Conservation (phyloP, 495 filamentous ascomycete species). For the Sporormia fimetaria region DNA sequence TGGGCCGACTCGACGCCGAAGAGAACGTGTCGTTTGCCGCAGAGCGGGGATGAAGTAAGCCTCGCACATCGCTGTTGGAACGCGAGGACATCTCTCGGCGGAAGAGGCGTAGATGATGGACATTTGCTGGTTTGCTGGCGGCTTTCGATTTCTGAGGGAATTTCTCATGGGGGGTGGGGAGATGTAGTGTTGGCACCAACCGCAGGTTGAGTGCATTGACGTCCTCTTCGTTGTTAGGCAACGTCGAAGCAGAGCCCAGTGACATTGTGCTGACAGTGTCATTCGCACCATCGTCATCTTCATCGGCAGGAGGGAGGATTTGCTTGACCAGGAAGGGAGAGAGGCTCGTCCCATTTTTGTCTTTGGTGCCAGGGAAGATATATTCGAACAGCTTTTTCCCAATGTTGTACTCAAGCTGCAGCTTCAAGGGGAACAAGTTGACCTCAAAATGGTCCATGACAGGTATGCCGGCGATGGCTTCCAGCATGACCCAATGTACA, state of each 20-base stretch:
- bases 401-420: slow-evolving; percentile 88
- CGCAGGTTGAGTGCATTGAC: slow-evolving; percentile 64
- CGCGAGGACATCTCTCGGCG: slow-evolving; percentile 6
- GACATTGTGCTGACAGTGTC: slow-evolving; percentile 33
- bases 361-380: slow-evolving; percentile 75
- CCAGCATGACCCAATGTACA: slow-evolving; percentile 94
- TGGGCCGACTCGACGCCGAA: slow-evolving; percentile 28
- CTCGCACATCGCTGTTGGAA: slow-evolving; percentile 7
- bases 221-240: slow-evolving; percentile 33
- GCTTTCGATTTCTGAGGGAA: slow-evolving; percentile 3
- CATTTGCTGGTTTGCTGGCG: slow-evolving; percentile 4
- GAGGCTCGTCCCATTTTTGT: slow-evolving; percentile 46
- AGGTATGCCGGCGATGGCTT: slow-evolving; percentile 94
- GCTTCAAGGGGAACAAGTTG: slow-evolving; percentile 79
- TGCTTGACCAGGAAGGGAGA: slow-evolving; percentile 79
- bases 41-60: slow-evolving; percentile 8
- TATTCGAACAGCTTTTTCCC: slow-evolving; percentile 95
- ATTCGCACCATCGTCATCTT: slow-evolving; percentile 42
- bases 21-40: slow-evolving; percentile 1
- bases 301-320: slow-evolving; percentile 49
- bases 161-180: slow-evolving; percentile 36
- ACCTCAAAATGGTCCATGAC: slow-evolving; percentile 97
- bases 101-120: slow-evolving; percentile 29
- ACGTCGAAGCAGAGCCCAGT: background rate
- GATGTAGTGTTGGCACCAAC: slow-evolving; percentile 63